Conservation (phyloP, 768 basidiomycete species). For the Tulasnella sp. region DNA sequence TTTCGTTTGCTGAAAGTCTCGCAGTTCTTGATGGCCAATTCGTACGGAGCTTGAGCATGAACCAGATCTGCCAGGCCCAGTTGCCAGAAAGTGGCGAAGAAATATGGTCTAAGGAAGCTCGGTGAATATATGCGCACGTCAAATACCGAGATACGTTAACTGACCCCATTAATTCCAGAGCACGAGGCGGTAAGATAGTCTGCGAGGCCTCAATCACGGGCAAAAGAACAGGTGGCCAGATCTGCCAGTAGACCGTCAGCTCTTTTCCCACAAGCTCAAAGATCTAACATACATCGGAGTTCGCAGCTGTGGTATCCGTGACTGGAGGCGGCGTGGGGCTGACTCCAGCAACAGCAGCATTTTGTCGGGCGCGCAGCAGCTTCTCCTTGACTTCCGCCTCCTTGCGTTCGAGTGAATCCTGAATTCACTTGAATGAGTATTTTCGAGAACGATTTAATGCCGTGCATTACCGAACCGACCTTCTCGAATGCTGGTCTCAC, state of each 20-base stretch:
- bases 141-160: slow-evolving; percentile 39
- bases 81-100: slow-evolving; percentile 98
- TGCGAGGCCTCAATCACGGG: slow-evolving; percentile 75
- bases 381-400: slow-evolving; percentile 22
- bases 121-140: slow-evolving; percentile 33
- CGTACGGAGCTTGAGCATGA: slow-evolving; percentile 76
- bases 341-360: background rate
- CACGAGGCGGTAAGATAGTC: slow-evolving; percentile 68
- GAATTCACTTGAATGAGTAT: background rate
- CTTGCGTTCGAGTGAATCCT: slow-evolving; percentile 19
- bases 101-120: slow-evolving; percentile 67
- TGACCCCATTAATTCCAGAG: slow-evolving; percentile 71
- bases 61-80: slow-evolving; percentile 86
- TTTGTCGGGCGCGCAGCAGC: background rate
- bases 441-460: slow-evolving; percentile 12
- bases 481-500: slow-evolving; percentile 60
- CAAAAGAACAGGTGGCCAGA: slow-evolving; percentile 78
- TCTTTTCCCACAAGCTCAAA: background rate
- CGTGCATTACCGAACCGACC: slow-evolving; percentile 30
- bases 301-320: background rate
- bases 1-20: slow-evolving; percentile 35
- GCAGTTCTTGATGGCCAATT: slow-evolving; percentile 65
- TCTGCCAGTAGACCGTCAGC: slow-evolving; percentile 40
- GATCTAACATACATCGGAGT: background rate
- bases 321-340: background rate